Evolutionary conservation across 1,284 basidiomycete species (phyloP).

Genomic region (Athelia sp.): DNA sequence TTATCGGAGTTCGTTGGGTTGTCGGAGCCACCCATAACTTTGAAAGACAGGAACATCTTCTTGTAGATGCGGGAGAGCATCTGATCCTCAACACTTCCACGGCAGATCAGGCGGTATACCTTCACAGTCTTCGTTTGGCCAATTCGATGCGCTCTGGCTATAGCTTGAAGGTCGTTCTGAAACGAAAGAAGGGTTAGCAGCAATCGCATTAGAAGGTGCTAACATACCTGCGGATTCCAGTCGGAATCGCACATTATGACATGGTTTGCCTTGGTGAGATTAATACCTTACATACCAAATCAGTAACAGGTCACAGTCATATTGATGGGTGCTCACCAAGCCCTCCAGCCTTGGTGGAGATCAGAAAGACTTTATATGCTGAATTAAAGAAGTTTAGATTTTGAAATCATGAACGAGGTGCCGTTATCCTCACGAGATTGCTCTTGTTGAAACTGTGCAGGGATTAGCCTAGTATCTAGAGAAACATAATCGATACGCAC

Average conservation of each 20-base stretch:
- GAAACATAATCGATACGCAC: constrained; percentile 23
- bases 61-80: constrained; percentile 59
- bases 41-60: constrained; percentile 58
- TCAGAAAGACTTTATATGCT: constrained; percentile 77
- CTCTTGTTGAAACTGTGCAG: constrained; percentile 50
- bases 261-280: constrained; percentile 77
- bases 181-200: neutral
- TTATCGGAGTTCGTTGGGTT: constrained; percentile 14
- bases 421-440: constrained; percentile 36
- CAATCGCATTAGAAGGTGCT: neutral
- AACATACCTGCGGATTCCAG: constrained; percentile 62
- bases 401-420: neutral
- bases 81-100: constrained; percentile 61
- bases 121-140: constrained; percentile 80
- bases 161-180: constrained; percentile 82
- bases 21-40: constrained; percentile 45
- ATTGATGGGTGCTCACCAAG: constrained; percentile 43
- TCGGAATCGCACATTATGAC: constrained; percentile 76
- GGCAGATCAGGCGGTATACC: constrained; percentile 48
- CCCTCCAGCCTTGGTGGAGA: constrained; percentile 86
- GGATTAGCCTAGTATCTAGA: too few relatives aligned
- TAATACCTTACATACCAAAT: constrained; percentile 47
- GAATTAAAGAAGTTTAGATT: constrained; percentile 22
- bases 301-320: neutral
- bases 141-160: constrained; percentile 80